A percentile compares a stretch with the other conserved stretches of the same genome.
Conservation (phyloP, 345 rosid species). For the Physaria fendleri region DNA sequence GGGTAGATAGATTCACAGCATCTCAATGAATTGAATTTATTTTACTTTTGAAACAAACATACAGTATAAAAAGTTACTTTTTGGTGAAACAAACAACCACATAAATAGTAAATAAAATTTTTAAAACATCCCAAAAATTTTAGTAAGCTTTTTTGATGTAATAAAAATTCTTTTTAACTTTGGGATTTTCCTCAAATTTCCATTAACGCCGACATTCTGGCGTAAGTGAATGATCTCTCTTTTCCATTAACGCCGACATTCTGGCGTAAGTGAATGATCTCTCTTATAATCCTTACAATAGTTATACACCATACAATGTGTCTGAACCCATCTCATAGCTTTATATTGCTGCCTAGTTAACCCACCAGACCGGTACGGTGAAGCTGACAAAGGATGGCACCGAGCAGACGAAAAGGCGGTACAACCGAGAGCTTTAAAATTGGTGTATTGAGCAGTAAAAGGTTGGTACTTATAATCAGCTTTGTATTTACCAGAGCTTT, state of each 20-base stretch:
- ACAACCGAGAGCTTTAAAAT: too few relatives aligned
- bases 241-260: too few relatives aligned
- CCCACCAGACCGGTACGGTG: slow-evolving; percentile 65
- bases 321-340: slow-evolving; percentile 85
- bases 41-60: too few relatives aligned
- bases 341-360: slow-evolving; percentile 50
- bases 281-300: slow-evolving; percentile 74
- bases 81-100: slow-evolving; percentile 9
- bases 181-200: background rate
- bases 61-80: background rate
- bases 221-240: too few relatives aligned
- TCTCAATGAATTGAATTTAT: too few relatives aligned
- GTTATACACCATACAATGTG: slow-evolving; percentile 54
- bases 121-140: slow-evolving; percentile 1
- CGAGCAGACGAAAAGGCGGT: slow-evolving; percentile 51
- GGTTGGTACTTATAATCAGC: too few relatives aligned
- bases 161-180: background rate
- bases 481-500: too few relatives aligned
- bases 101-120: background rate
- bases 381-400: slow-evolving; percentile 66
- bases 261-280: slow-evolving; percentile 83
- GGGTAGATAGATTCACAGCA: slow-evolving; percentile 13
- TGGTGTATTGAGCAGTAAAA: too few relatives aligned
- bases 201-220: too few relatives aligned
- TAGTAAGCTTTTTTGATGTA: background rate